Base-by-base conservation (phyloP, 768 basidiomycete species). In the Phylloporus arenicola region DNA sequence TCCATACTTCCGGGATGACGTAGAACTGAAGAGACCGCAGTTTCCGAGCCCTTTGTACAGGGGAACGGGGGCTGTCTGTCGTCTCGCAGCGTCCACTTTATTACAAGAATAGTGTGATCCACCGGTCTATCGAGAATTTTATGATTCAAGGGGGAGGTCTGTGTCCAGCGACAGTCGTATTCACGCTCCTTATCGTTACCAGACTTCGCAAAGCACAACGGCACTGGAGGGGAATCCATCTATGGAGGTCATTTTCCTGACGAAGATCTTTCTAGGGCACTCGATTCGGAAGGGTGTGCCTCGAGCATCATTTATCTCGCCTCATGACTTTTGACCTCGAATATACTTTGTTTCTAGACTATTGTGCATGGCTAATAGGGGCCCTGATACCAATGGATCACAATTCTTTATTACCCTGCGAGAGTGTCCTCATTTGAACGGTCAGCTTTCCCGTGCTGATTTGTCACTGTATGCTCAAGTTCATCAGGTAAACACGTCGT, bases 301-400 rank as follows among this genome's bases (percentile, higher is more conserved):
- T 56, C 33, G 38, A 34, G 14, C 22, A 24, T 52, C 8, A 20
- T 45, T 46, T 40, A 10, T 49, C 27, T n/a, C 5, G 10, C 16
- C 6, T 14, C 4, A 12, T 27, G n/a, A 24, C 12, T 13, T 43
- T 20, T 29, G n/a, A 10, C 22, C 30, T 47, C 2, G 51, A 33
- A 6, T 35, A 22, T 33, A 14, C 16, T 20, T 35, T 38, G 16
- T 22, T 31, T 40, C n/a, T 57, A 84, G 82, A 12, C 70, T 94
- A 24, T 71, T 95, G 11, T 90, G 88, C 59, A 95, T 94, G 92
- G 92, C 92, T 10, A 95, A 95, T 65, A 79, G 79, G 55, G 88
- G 88, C 3, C 82, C 86, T 1, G 73, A 87, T 67, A 93, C 92
- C 31, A 94, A 93, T 56, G 83, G 84, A 33, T 88, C 85, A 1